Percentiles rank a stretch among this genome's conserved stretches.
These are phyloP conservation scores for Lepiota subincarnata DNA, from an alignment of 768 basidiomycete species.

Conservation along the genomic window DNA sequence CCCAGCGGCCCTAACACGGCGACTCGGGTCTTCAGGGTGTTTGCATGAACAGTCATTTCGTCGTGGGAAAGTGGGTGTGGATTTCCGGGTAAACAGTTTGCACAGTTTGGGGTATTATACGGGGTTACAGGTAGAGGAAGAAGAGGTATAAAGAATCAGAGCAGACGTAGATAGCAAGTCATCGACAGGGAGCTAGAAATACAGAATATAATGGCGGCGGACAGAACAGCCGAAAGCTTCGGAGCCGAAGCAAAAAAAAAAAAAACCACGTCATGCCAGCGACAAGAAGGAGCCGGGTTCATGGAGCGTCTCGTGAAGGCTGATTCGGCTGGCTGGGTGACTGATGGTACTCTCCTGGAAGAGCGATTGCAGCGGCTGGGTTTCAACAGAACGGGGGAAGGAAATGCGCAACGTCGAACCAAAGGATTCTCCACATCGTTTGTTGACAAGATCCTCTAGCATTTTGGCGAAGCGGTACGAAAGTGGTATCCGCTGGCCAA, in stretches of 20 bases:
- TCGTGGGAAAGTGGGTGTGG: slow-evolving; percentile 1
- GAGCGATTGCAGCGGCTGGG: slow-evolving; percentile 25
- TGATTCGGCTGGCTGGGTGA: slow-evolving; percentile 22
- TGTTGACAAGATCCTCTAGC: slow-evolving; percentile 44
- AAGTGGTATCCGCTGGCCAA: slow-evolving; percentile 66
- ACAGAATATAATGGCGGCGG: slow-evolving; percentile 3
- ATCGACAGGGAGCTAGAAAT: background rate
- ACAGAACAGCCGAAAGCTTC: slow-evolving; percentile 4
- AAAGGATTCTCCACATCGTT: slow-evolving; percentile 31
- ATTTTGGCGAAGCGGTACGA: slow-evolving; percentile 58
- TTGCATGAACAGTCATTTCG: slow-evolving; percentile 1
- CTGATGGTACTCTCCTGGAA: slow-evolving; percentile 23
- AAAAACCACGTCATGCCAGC: slow-evolving; percentile 20
- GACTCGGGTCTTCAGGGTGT: slow-evolving; percentile 25
- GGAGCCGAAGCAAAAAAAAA: slow-evolving; percentile 10
- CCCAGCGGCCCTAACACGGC: slow-evolving; percentile 66
- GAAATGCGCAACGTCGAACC: slow-evolving; percentile 26
- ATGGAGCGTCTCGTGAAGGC: slow-evolving; percentile 29
- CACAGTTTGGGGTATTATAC: slow-evolving; percentile 2
- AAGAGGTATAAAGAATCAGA: background rate
- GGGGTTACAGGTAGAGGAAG: background rate
- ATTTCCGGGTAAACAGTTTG: background rate
- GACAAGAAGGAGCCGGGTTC: slow-evolving; percentile 34
- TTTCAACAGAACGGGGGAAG: slow-evolving; percentile 32
- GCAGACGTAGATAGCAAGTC: background rate